Conservation (phyloP, 148 eudicot genomes). For the Limonium bicolor region DNA sequence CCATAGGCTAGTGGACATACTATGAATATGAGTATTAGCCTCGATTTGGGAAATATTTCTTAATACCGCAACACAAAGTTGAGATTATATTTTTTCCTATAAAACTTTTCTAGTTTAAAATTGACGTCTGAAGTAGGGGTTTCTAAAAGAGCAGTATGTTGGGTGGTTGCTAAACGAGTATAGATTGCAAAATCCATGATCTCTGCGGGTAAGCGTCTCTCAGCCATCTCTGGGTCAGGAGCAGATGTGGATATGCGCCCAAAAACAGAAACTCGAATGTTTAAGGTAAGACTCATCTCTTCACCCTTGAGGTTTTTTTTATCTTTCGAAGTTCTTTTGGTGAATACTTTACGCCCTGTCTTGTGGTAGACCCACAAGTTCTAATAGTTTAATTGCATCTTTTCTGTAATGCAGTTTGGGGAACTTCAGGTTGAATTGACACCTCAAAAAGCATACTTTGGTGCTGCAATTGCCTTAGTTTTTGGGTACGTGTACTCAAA, state of each 20-base stretch:
- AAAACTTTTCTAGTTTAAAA: no score
- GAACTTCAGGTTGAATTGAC: constrained; percentile 85
- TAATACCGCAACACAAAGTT: no score
- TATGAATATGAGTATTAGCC: no score
- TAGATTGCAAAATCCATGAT: constrained; percentile 92
- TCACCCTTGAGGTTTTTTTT: neutral
- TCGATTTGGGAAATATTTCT: no score
- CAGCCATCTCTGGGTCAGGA: constrained; percentile 27
- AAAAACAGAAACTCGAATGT: constrained; percentile 35
- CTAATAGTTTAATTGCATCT: no score
- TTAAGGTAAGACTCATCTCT: constrained; percentile 36
- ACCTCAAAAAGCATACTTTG: constrained; percentile 60
- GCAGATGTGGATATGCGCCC: constrained; percentile 18
- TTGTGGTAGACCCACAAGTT: no score
- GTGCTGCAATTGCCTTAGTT: constrained; percentile 53
- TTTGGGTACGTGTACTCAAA: constrained; percentile 35
- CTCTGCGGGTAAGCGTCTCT: constrained; percentile 47
- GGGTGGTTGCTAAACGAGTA: constrained; percentile 32
- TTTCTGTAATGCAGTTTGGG: constrained; percentile 56
- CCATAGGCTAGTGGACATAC: no score
- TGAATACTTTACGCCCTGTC: neutral
- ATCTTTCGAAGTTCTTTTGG: neutral
- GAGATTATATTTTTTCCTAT: no score
- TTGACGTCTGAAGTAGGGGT: constrained; percentile 12
- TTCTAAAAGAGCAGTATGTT: constrained; percentile 26